These are phyloP conservation scores for Ulmus americana DNA, from an alignment of 331 rosid species.

Conservation along the genomic window DNA sequence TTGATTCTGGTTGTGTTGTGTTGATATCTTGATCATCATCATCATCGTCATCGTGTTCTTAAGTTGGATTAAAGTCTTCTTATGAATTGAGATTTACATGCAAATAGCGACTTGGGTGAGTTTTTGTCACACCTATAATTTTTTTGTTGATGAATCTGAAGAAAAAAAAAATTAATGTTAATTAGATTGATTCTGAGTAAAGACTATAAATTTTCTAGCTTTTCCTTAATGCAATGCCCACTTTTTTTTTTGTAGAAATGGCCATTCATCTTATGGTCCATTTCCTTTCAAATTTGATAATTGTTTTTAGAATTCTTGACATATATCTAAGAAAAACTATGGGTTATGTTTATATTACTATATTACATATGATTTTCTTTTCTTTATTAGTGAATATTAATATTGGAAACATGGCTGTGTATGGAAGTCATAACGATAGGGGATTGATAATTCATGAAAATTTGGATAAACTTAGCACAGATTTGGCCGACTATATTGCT, in stretches of 20 bases:
- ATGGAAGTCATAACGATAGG: constrained; percentile 42
- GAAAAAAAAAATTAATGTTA: neutral
- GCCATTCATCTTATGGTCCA: constrained; percentile 8
- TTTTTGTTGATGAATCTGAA: neutral
- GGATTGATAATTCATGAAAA: constrained; percentile 74
- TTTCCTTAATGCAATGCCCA: constrained; percentile 21
- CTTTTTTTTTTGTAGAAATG: constrained; percentile 24
- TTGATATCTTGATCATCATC: constrained; percentile 31
- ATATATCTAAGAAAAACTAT: constrained; percentile 12
- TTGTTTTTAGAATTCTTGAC: constrained; percentile 7
- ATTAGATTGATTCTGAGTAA: neutral
- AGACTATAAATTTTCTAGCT: constrained; percentile 20
- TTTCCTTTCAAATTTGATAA: constrained; percentile 10
- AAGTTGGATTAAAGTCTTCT: constrained; percentile 25
- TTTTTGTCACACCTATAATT: neutral
- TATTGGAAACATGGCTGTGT: constrained; percentile 52
- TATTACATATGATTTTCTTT: constrained; percentile 5
- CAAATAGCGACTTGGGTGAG: constrained; percentile 25
- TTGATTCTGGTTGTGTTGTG: constrained; percentile 9
- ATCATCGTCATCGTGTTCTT: constrained; percentile 17
- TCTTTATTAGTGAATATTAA: neutral
- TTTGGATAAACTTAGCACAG: constrained; percentile 76
- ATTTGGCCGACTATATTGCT: constrained; percentile 87
- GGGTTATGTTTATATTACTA: neutral
- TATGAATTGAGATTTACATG: constrained; percentile 27